Percentiles rank a stretch among this genome's conserved stretches.
phyloP scores from a whole-genome alignment of 2,329 filamentous ascomycete genomes.

The Beauveria bassiana region DNA sequence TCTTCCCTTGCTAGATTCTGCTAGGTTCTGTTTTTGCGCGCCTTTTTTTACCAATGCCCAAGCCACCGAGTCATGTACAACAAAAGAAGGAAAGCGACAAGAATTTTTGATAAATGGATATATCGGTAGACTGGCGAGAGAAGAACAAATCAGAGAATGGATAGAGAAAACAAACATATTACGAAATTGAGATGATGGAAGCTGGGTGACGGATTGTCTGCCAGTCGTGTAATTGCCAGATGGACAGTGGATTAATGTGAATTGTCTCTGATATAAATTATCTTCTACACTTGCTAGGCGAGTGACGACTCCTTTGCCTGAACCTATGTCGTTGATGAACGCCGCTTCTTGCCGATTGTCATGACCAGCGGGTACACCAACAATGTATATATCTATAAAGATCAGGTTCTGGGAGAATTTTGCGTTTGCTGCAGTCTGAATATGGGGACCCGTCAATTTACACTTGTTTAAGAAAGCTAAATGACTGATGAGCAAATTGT shows the following conservation, averaged over 20 bases:
- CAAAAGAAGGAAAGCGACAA: background rate
- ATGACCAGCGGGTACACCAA: background rate
- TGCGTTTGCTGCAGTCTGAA: background rate
- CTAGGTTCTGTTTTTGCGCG: background rate
- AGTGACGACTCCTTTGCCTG: background rate
- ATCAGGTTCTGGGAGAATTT: background rate
- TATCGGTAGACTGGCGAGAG: background rate
- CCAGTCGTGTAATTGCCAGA: too few species aligned
- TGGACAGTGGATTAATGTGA: background rate
- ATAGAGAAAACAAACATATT: conserved; percentile 1
- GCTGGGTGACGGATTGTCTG: background rate
- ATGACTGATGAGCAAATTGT: background rate
- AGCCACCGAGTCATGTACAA: background rate
- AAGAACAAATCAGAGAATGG: background rate
- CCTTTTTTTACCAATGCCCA: background rate
- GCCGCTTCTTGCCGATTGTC: background rate
- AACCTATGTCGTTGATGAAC: background rate
- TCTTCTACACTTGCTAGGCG: background rate
- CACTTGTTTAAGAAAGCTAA: too few species aligned
- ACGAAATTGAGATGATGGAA: background rate
- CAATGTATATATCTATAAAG: background rate
- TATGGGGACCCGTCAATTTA: background rate
- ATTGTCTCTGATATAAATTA: too few species aligned
- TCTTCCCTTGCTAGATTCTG: background rate
- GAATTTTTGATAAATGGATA: background rate